Conservation (phyloP, 2,329 filamentous ascomycete genomes). For the Neonectria coccinea region DNA sequence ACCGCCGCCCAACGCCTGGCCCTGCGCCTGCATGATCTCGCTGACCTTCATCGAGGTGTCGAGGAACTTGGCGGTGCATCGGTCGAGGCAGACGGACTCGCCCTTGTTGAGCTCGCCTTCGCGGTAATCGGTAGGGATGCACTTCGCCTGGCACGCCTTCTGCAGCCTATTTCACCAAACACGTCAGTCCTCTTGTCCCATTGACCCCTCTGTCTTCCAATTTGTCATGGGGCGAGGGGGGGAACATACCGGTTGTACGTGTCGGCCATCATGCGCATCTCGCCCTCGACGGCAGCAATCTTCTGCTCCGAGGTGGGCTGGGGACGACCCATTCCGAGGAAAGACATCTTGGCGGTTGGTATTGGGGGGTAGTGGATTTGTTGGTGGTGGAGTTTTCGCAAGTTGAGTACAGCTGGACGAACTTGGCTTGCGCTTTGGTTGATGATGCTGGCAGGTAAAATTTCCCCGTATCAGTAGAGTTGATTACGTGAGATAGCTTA, state of each 20-base stretch:
- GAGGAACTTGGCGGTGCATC: constrained; percentile 98
- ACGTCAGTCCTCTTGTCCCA: constrained; percentile 3
- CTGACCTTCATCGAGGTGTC: constrained; percentile 98
- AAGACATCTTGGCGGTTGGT: constrained; percentile 54
- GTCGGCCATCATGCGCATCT: constrained; percentile 97
- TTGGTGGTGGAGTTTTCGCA: constrained; percentile 21
- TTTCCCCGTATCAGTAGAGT: constrained; percentile 42
- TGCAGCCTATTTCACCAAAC: constrained; percentile 71
- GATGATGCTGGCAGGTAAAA: constrained; percentile 36
- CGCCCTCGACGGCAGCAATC: constrained; percentile 94
- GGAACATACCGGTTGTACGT: constrained; percentile 91
- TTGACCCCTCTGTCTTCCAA: neutral
- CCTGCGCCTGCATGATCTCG: constrained; percentile 94
- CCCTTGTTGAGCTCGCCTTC: constrained; percentile 98
- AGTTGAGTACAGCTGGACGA: constrained; percentile 27
- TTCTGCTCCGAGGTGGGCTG: constrained; percentile 97
- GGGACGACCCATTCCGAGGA: constrained; percentile 67
- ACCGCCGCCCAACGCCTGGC: constrained; percentile 70
- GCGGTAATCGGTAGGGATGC: constrained; percentile 91
- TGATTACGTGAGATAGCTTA: constrained; percentile 43
- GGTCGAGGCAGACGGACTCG: constrained; percentile 97
- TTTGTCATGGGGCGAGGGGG: neutral
- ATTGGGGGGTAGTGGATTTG: constrained; percentile 6
- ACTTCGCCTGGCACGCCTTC: constrained; percentile 92
- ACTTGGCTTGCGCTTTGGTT: constrained; percentile 16